A percentile compares a stretch with the other conserved stretches of the same genome.
Evolutionary conservation across 1,284 basidiomycete genomes (phyloP).

Genomic region (Jaminaea rosea): DNA sequence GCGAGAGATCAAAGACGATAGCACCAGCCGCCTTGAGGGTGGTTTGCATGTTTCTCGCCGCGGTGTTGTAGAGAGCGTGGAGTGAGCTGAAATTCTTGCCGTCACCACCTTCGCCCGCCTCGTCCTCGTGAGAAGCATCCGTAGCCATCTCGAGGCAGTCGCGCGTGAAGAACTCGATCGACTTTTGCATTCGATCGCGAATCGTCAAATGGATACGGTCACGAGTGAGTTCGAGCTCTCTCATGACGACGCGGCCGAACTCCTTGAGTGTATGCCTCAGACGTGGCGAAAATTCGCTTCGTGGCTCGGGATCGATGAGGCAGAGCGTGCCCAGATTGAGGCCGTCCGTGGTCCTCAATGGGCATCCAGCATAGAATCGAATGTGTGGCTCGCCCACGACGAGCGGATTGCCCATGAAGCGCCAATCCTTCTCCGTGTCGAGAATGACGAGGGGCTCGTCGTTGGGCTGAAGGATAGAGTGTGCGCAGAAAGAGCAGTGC

Average conservation of each 20-base stretch:
- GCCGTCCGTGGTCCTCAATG: conserved; percentile 76
- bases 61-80: conserved; percentile 77
- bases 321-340: conserved; percentile 81
- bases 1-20: conserved; percentile 79
- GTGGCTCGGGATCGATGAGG: conserved; percentile 73
- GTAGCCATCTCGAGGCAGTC: conserved; percentile 86
- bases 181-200: conserved; percentile 80
- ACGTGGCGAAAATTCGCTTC: conserved; percentile 74
- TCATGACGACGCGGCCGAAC: conserved; percentile 81
- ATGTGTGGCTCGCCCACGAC: conserved; percentile 62
- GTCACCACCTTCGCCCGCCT: background rate
- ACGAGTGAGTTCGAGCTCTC: conserved; percentile 87
- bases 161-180: conserved; percentile 89
- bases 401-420: conserved; percentile 72
- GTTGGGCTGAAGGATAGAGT: conserved; percentile 71
- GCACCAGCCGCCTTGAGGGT: conserved; percentile 87
- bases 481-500: conserved; percentile 67
- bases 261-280: conserved; percentile 87
- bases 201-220: conserved; percentile 84
- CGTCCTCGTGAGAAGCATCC: conserved; percentile 12
- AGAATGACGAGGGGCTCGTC: conserved; percentile 81
- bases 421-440: conserved; percentile 74
- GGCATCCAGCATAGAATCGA: conserved; percentile 85
- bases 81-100: too few relatives aligned
- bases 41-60: conserved; percentile 74